Evolutionary conservation across 371 early-diverging fungal genomes (phyloP).

Genomic region (Mortierella sp.): DNA sequence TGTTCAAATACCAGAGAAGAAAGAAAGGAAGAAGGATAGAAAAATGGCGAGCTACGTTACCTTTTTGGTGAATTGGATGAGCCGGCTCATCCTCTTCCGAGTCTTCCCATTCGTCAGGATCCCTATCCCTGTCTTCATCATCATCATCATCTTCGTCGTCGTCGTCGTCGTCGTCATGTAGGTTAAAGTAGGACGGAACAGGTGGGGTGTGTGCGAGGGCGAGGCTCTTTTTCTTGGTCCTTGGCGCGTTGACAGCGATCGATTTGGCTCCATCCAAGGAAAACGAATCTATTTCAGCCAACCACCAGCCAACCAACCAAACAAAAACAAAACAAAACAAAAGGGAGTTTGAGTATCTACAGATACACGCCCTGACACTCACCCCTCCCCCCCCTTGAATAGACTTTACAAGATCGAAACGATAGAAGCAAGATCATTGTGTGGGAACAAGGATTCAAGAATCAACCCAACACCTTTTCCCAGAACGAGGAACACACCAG

Average conservation of each 20-base stretch:
- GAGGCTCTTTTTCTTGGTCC: conserved; percentile 25
- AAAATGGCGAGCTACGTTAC: conserved; percentile 13
- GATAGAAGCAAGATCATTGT: no score
- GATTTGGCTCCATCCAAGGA: conserved; percentile 22
- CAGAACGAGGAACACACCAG: not conserved
- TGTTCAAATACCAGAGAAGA: not conserved
- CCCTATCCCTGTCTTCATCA: conserved; percentile 40
- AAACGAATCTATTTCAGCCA: conserved; percentile 27
- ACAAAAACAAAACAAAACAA: no score
- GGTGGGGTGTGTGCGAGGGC: conserved; percentile 51
- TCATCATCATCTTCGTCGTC: conserved; percentile 62
- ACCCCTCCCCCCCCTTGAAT: no score
- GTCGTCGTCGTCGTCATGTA: conserved; percentile 57
- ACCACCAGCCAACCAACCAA: no score
- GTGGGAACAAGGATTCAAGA: not conserved
- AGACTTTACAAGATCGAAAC: no score
- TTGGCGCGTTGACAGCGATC: no score
- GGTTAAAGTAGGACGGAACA: conserved; percentile 34
- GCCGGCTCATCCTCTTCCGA: conserved; percentile 35
- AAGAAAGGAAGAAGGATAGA: not conserved
- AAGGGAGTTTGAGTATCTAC: no score
- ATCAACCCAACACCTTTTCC: not conserved
- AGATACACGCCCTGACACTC: no score
- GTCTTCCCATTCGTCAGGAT: conserved; percentile 59
- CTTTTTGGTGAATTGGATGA: not conserved